Evolutionary conservation across 2,329 filamentous ascomycete species (phyloP).

Genomic region (Penicillium sp.): DNA sequence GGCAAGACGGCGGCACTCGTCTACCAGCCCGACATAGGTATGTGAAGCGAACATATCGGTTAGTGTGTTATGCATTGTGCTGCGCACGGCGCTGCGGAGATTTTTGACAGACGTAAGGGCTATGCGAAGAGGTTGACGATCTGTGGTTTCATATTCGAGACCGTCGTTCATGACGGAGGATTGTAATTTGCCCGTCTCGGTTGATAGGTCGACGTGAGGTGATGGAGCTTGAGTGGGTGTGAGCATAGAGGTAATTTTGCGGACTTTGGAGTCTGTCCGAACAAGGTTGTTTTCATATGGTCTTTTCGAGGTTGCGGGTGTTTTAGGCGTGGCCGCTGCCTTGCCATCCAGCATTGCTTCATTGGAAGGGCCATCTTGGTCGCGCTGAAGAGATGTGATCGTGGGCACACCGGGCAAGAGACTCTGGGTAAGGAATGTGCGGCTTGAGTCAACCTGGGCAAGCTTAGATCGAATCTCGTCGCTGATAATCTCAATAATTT

Average conservation of each 20-base stretch:
- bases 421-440: conserved; percentile 90
- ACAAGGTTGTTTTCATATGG: conserved; percentile 82
- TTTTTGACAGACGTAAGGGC: conserved; percentile 79
- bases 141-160: conserved; percentile 64
- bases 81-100: conserved; percentile 72
- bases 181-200: conserved; percentile 31
- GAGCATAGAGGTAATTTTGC: conserved; percentile 97
- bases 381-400: conserved; percentile 38
- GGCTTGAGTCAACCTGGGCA: conserved; percentile 82
- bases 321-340: conserved; percentile 34
- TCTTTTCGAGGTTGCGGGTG: conserved; percentile 42
- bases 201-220: conserved; percentile 22
- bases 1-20: conserved; percentile 77
- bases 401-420: conserved; percentile 62
- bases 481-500: conserved; percentile 84
- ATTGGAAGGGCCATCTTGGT: conserved; percentile 18
- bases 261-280: conserved; percentile 77
- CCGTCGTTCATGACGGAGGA: conserved; percentile 40
- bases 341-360: conserved; percentile 34
- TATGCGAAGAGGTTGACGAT: conserved; percentile 64
- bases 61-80: conserved; percentile 74
- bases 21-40: conserved; percentile 89
- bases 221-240: conserved; percentile 43
- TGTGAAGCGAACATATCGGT: conserved; percentile 82
- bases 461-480: conserved; percentile 70